Evolutionary conservation across 1,284 basidiomycete genomes (phyloP), one percentile per base, ranked within the genome.

Genomic region (Laetiporus sulphureus): DNA sequence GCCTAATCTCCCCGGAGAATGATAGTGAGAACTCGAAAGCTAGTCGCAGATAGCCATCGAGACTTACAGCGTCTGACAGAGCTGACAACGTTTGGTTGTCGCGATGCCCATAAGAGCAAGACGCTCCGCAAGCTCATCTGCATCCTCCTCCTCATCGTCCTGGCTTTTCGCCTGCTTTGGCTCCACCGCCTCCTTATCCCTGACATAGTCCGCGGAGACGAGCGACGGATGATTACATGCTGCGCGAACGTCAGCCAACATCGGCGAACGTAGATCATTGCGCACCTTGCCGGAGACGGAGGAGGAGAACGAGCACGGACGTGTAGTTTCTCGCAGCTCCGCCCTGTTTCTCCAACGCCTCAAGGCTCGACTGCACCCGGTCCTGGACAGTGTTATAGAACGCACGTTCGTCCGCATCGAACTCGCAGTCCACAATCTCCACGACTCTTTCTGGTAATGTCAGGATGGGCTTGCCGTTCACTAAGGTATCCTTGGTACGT

Each of bases 161-260:
- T 69, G 71, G 35, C 71, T 72, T 53, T 76, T 71, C 1, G 71
- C 65, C 1, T 67, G 60, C 47, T 72, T 76, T 2, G 80, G 72
- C n/a, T 85, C 80, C 0, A 90, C 65, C 0, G 83, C 88, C 38
- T 88, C 86, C 12, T 71, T 64, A 53, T 92, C 90, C 5, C 71
- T 65, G 51, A 72, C 73, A 54, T 85, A 83, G 50, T 90, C 82
- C 43, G 82, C 79, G 2, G 81, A 77, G 12, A 94, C 80, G 8
- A 96, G 73, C 0, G 77, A 72, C 0, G 92, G 91, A 56, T 96
- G 93, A 52, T 91, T 85, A 59, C 92, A 95, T 0, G 92, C 91
- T 93, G 46, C 10, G 39, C 6, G 5, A 8, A 4, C 11, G 21
- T 37, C 13, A 24, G 15, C 32, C n/a, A 36, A 24, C 15, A 8